Conservation (phyloP, 768 basidiomycete species). For the Trametes maxima region DNA sequence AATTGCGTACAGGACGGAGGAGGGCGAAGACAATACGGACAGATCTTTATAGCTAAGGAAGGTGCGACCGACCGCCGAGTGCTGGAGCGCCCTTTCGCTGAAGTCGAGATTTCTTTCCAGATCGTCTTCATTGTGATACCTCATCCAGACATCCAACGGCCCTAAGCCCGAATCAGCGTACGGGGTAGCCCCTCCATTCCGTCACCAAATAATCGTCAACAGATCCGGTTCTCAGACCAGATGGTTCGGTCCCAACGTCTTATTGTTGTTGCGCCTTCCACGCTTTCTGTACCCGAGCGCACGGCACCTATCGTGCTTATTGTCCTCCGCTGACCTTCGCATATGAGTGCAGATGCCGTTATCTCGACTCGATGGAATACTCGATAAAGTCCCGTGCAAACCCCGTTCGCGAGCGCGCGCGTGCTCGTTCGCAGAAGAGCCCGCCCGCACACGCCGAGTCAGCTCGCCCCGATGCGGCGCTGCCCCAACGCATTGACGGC, state of each 20-base stretch:
- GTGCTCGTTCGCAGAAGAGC: constrained; percentile 9
- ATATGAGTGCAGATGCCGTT: constrained; percentile 29
- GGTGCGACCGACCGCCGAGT: constrained; percentile 31
- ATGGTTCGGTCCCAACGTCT: constrained; percentile 23
- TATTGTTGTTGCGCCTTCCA: constrained; percentile 28
- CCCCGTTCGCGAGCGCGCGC: constrained; percentile 24
- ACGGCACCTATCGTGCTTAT: constrained; percentile 29
- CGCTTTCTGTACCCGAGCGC: constrained; percentile 25
- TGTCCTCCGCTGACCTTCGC: constrained; percentile 26
- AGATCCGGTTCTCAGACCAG: constrained; percentile 24
- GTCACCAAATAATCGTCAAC: constrained; percentile 29
- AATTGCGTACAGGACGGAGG: constrained; percentile 69
- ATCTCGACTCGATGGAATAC: constrained; percentile 25
- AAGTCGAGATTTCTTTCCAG: constrained; percentile 26
- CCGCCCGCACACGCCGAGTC: constrained; percentile 29
- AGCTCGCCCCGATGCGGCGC: constrained; percentile 16
- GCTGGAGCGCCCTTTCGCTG: constrained; percentile 20
- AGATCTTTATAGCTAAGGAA: constrained; percentile 36
- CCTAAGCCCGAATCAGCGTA: constrained; percentile 29
- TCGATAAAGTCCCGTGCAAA: constrained; percentile 29
- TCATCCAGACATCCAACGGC: constrained; percentile 21
- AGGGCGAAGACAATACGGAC: constrained; percentile 34
- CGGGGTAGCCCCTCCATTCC: constrained; percentile 12
- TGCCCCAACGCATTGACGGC: background rate
- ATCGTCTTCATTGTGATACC: constrained; percentile 30